Percentiles rank a stretch among this genome's conserved stretches.
Conservation (phyloP, 2,329 filamentous ascomycete genomes). For the Arthrobotrys iridis region DNA sequence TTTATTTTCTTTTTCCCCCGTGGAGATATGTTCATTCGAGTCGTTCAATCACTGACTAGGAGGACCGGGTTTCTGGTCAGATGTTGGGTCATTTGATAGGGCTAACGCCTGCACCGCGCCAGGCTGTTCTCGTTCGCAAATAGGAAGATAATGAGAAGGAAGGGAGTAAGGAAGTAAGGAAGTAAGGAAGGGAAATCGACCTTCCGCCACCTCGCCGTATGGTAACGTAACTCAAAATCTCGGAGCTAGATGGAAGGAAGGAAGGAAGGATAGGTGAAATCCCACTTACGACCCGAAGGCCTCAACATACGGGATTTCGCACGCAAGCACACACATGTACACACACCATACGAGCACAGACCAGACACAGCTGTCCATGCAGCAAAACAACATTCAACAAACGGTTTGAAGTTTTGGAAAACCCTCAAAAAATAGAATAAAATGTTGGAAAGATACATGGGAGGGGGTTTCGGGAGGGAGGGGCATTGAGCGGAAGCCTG, state of each 20-base stretch:
- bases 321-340: background rate
- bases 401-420: slow-evolving; percentile 8
- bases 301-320: slow-evolving; percentile 33
- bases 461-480: slow-evolving; percentile 7
- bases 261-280: slow-evolving; percentile 17
- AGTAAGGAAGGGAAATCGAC: background rate
- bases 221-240: slow-evolving; percentile 53
- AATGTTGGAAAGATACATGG: slow-evolving; percentile 31
- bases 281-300: slow-evolving; percentile 30
- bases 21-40: background rate
- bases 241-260: slow-evolving; percentile 17
- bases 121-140: slow-evolving; percentile 43
- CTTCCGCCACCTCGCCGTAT: slow-evolving; percentile 52
- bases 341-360: background rate
- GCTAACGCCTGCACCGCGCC: slow-evolving; percentile 35
- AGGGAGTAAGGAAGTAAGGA: background rate
- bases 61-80: slow-evolving; percentile 51
- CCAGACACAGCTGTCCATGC: background rate
- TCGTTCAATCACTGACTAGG: slow-evolving; percentile 9
- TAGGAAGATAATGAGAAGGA: slow-evolving; percentile 29
- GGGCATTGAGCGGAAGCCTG: slow-evolving; percentile 48
- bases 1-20: slow-evolving; percentile 18
- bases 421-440: slow-evolving; percentile 6
- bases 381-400: slow-evolving; percentile 10
- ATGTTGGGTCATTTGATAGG: slow-evolving; percentile 53